Evolutionary conservation across 495 filamentous ascomycete species (phyloP), one percentile per base, ranked within the genome.

Genomic region (Umbilicaria muhlenbergii): DNA sequence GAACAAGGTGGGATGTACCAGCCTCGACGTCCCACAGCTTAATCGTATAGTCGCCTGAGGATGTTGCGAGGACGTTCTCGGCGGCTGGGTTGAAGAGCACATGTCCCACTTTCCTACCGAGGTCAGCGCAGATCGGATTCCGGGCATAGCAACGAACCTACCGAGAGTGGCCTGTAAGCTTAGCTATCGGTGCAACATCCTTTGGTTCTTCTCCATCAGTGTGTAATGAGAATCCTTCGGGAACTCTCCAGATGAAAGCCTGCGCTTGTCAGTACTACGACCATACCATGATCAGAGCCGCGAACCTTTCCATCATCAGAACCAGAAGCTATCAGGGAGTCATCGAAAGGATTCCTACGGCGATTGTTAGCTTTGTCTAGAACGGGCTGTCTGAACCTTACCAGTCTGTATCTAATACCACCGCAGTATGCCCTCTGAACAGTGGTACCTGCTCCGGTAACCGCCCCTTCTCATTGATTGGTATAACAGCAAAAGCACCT

Each of bases 401-500:
- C 89, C 91, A 98, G 70, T 98, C 92, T 49, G 91, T 98, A 66
- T 98, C 91, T 51, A 98, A 71, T 34, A 98, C 91, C 35, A 86
- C 80, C 32, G 86, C 86, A 34, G 89, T 98, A 60, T 98, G 91
- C 45, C 91, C 91, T 43, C 91, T 78, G 62, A 96, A 98, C 51
- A 98, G 65, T 39, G 91, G 92, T 51, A 96, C 82, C 54, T 82
- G 81, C 59, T 98, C 91, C 19, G 92, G 91, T 34, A 92, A 59
- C 57, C 88, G 80, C 42, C 91, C 91, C 36, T 75, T 77, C 65
- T 96, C 87, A 50, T 79, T 76, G 43, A 95, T 61, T 43, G 91
- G 91, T 54, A 98, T 88, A 40, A 98, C 89, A 36, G 91, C 92
- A 55, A 98, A 96, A 42, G 91, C 91, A 54, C 91, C 91, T 54